Conservation (phyloP, 2,329 filamentous ascomycete species). For the Beauveria medogensis region DNA sequence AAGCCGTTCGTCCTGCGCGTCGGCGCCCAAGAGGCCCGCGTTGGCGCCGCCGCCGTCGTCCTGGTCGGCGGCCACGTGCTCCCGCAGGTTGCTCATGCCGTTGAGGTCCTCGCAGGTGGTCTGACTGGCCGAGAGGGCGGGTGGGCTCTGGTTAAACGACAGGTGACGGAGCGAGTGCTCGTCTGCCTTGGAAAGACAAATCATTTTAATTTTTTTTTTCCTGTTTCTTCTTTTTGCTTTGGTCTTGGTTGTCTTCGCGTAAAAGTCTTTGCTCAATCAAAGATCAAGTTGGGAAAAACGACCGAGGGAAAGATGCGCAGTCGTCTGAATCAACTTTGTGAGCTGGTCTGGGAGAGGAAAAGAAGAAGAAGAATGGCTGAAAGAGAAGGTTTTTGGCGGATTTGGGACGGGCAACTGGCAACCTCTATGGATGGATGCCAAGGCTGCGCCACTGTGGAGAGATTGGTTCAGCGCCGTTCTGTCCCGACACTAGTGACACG, state of each 20-base stretch:
- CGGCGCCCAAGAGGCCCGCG: slow-evolving; percentile 13
- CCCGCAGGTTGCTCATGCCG: slow-evolving; percentile 43
- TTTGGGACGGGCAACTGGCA: not conserved
- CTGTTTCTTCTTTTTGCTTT: not conserved
- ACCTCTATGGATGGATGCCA: slow-evolving; percentile 1
- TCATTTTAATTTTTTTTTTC: slow-evolving; percentile 29
- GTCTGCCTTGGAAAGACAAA: slow-evolving; percentile 47
- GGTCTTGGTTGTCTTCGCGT: no score
- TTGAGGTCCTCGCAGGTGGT: slow-evolving; percentile 49
- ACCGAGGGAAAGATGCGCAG: not conserved
- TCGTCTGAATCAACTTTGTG: not conserved
- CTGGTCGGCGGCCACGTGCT: slow-evolving; percentile 30
- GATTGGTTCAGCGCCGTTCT: slow-evolving; percentile 1
- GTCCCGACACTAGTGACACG: not conserved
- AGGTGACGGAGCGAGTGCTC: slow-evolving; percentile 39
- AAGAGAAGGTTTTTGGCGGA: not conserved
- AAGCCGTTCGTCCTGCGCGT: slow-evolving; percentile 21
- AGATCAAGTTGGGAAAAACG: no score
- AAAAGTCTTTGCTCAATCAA: no score
- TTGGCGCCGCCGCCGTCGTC: slow-evolving; percentile 23
- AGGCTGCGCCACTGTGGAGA: slow-evolving; percentile 10
- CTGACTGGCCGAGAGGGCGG: slow-evolving; percentile 36
- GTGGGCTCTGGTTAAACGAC: slow-evolving; percentile 47
- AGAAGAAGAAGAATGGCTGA: not conserved
- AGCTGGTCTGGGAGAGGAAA: not conserved